Percentiles rank a stretch among this genome's conserved stretches.
These are phyloP conservation scores for Alternaria infectoria DNA, from an alignment of 2,329 filamentous ascomycete genomes.

Conservation along the genomic window DNA sequence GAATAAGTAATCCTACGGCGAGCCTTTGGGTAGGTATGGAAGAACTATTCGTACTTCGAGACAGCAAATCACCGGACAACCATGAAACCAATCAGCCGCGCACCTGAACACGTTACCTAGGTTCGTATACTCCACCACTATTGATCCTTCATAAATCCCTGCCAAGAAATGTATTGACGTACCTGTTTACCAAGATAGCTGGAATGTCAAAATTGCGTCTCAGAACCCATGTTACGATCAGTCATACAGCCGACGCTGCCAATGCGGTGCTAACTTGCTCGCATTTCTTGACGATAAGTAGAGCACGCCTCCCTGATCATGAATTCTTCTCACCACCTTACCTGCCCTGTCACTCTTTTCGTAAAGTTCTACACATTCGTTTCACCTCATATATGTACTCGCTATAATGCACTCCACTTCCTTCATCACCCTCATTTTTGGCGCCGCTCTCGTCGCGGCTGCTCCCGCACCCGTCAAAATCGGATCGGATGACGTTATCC, in stretches of 20 bases:
- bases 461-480: constrained; percentile 24
- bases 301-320: background rate
- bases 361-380: background rate
- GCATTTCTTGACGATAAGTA: background rate
- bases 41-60: background rate
- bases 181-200: background rate
- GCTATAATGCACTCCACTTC: constrained; percentile 27
- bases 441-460: constrained; percentile 20
- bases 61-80: constrained; percentile 1
- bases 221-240: background rate
- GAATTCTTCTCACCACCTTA: background rate
- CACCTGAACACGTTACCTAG: background rate
- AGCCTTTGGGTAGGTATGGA: background rate
- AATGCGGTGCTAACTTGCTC: background rate
- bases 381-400: background rate
- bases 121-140: background rate
- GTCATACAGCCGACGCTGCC: background rate
- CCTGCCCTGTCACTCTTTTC: background rate
- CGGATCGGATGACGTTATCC: constrained; percentile 32
- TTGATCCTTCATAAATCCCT: background rate
- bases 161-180: background rate
- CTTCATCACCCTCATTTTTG: constrained; percentile 20
- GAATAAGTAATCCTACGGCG: background rate
- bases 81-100: background rate
- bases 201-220: background rate